Base-by-base conservation (phyloP, 164 flowering plant species). In the Umbellularia californica region DNA sequence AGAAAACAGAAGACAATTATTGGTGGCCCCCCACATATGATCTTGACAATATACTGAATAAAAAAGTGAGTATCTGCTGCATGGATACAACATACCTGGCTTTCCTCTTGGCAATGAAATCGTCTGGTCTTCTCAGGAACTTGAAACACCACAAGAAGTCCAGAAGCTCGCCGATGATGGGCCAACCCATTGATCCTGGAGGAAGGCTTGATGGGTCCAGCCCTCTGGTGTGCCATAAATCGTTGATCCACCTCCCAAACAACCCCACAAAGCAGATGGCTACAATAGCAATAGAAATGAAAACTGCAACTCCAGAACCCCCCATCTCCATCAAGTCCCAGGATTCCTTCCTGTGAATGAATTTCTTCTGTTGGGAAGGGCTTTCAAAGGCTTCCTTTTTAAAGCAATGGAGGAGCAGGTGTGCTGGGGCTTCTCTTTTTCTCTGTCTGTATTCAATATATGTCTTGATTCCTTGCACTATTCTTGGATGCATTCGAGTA, bases 61-160 rank as follows among this genome's bases (percentile, higher is more conserved):
- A 30, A 30, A 4, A 30, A 55, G n/a, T 55, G 20, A 55, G 5
- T 20, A 17, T 1, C 60, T 11, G 60, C 17, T 19, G 60, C 17
- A 55, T 55, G 60, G 60, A 4, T 19, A n/a, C 35, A 17, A 5
- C 24, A 47, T 67, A 74, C 77, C 77, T 75, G 23, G 77, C 66
- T 68, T 75, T 75, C 23, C 72, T 30, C 69, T 75, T 75, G 58
- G 77, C 67, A 17, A 75, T 75, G 77, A 75, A 75, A 69, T 75
- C 66, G 23, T 75, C 77, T 14, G 77, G 77, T 65, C 72, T 75
- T n/a, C 55, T 58, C 10, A 19, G 20, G 72, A 75, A 75, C 72
- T 75, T 75, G 77, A 75, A 75, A 22, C 77, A 75, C 77, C 77
- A 75, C 35, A 75, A 69, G 72, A 75, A 75, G 35, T 75, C 77